Conservation (phyloP, 176 grass and related monocot genomes). For the Echinochloa phyllopogon region DNA sequence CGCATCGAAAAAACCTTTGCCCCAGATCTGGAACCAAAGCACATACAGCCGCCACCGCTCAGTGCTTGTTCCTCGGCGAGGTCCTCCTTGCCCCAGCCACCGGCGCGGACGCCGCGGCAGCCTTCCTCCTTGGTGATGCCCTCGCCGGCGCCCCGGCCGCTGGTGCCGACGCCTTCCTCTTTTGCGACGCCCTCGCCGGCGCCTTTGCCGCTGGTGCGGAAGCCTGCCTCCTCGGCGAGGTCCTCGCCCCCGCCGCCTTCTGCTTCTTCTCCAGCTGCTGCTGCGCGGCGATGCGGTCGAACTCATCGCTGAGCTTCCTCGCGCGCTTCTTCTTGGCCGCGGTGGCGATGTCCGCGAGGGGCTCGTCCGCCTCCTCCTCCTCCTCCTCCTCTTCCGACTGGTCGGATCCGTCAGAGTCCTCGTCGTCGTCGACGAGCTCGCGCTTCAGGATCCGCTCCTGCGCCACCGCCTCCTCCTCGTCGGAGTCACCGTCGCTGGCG, state of each 20-base stretch:
- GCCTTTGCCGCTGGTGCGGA: conserved; percentile 29
- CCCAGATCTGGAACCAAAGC: not conserved
- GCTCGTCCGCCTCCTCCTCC: conserved; percentile 10
- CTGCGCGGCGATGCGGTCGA: conserved; percentile 63
- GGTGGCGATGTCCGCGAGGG: conserved; percentile 37
- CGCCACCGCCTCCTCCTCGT: conserved; percentile 43
- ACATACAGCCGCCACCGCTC: conserved; percentile 5
- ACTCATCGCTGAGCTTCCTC: conserved; percentile 66
- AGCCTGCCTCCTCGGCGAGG: conserved; percentile 35
- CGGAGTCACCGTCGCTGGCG: conserved; percentile 12
- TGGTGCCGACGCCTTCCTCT: conserved; percentile 9
- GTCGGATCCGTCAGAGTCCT: conserved; percentile 12
- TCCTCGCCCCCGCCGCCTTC: conserved; percentile 40
- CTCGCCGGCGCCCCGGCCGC: conserved; percentile 35
- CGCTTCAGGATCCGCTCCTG: conserved; percentile 29
- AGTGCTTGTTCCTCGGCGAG: conserved; percentile 50
- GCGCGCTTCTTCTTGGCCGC: conserved; percentile 65
- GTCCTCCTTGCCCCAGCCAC: conserved; percentile 8
- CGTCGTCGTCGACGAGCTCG: conserved; percentile 15
- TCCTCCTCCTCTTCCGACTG: conserved; percentile 43
- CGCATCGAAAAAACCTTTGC: not conserved
- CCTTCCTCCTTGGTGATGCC: conserved; percentile 55
- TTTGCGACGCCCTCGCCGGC: not conserved
- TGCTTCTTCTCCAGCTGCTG: conserved; percentile 39
- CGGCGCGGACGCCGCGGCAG: not conserved